A percentile compares a stretch with the other conserved stretches of the same genome.
phyloP scores from a whole-genome alignment of 805 yeast genomes.

The Candida dendrica region DNA sequence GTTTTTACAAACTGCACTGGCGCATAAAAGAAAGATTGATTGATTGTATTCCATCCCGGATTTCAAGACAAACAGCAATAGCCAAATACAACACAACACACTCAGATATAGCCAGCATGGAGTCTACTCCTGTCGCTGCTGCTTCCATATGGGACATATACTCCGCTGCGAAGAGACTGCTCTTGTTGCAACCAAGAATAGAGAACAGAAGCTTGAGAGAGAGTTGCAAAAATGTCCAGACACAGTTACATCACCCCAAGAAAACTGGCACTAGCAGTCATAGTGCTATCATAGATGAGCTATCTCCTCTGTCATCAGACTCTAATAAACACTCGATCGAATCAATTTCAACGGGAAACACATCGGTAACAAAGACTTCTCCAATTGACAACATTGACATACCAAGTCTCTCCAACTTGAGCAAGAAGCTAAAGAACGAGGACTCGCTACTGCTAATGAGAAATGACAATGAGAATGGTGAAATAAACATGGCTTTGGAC shows the following conservation, averaged over 20 bases:
- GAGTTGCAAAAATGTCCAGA: conserved; percentile 15
- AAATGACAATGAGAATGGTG: conserved; percentile 26
- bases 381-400: not conserved
- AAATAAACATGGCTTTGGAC: conserved; percentile 32
- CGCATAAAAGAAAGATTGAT: no score
- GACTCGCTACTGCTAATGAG: not conserved
- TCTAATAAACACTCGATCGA: conserved; percentile 18
- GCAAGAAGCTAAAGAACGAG: not conserved
- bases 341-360: conserved; percentile 9
- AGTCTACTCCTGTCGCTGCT: conserved; percentile 12
- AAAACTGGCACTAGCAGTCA: conserved; percentile 1
- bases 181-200: conserved; percentile 23
- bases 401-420: not conserved
- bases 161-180: conserved; percentile 23
- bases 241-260: not conserved
- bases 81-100: not conserved
- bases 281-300: conserved; percentile 6
- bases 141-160: conserved; percentile 27
- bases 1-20: no score
- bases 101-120: not conserved
- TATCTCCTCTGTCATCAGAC: conserved; percentile 16
- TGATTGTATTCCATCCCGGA: no score
- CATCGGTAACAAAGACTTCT: not conserved
- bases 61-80: no score
- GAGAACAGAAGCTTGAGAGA: conserved; percentile 24